Base-by-base conservation (phyloP, 169 alveolate species). In the Cryptosporidium muris region DNA sequence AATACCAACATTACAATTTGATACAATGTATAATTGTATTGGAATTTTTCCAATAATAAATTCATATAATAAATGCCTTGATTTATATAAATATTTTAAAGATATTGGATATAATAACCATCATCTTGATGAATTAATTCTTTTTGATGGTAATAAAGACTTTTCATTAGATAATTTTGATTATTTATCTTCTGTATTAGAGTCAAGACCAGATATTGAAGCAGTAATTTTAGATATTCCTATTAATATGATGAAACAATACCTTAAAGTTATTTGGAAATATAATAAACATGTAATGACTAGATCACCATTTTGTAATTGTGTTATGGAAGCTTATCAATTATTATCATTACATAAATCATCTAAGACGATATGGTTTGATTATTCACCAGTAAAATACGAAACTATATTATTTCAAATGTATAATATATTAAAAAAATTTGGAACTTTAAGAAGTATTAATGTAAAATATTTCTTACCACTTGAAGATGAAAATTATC, bases 11-110 rank as follows among this genome's bases (percentile, higher is more conserved):
- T 16, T 74, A 11, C 85, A 74, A 74, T 74, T 74, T 54, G 85
- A 74, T 74, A 63, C 85, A 5, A 74, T 74, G 85, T 74, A 74
- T 63, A 74, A 74, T 43, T 74, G 85, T 48, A 74, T 58, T 42
- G 85, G 85, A 9, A 51, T 74, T 42, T 11, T 74, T 16, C 85
- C 85, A 12, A 74, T 48, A 12, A 58, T 12, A 12, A n/a, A 40
- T 14, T 58, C 85, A 56, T 43, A 58, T 53, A 68, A 74, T 6
- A 74, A 54, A 58, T 54, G 74, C 11, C 54, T 58, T 42, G 60
- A 74, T 47, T 66, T 68, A 56, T 74, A 58, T 43, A 68, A 74
- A 14, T 40, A 74, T 25, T 37, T 74, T 12, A 60, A 74, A 16
- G 68, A 36, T 2, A 74, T 58, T 34, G 54, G 40, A 37, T 56